Conservation (phyloP, 1,284 basidiomycete genomes). For the Sanghuangporus sanghuang region DNA sequence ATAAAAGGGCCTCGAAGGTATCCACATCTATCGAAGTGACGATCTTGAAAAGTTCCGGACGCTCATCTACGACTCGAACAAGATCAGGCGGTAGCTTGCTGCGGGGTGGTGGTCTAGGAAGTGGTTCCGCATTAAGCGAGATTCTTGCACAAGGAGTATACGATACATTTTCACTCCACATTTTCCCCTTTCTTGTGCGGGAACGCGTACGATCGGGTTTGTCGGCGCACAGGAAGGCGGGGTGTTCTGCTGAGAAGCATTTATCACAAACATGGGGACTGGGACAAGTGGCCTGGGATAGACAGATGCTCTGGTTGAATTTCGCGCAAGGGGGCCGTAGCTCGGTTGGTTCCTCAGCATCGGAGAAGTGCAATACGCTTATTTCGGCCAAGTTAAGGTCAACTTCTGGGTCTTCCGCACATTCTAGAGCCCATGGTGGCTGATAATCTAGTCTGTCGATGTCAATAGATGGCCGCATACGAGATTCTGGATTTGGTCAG, state of each 20-base stretch:
- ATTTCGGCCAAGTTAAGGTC: conserved; percentile 4
- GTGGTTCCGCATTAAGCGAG: conserved; percentile 8
- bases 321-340: conserved; percentile 1
- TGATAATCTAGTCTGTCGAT: neutral
- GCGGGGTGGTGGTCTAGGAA: conserved; percentile 4
- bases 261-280: conserved; percentile 4
- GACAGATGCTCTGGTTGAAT: conserved; percentile 7
- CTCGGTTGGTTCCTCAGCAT: neutral
- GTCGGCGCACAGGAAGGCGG: neutral
- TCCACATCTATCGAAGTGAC: conserved; percentile 32
- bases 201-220: too few species aligned
- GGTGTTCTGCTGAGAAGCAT: conserved; percentile 5
- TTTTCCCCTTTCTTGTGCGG: neutral
- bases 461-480: neutral
- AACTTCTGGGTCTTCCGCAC: neutral
- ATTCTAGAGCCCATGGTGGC: neutral
- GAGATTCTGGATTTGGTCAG: neutral
- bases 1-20: conserved; percentile 26
- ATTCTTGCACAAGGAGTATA: conserved; percentile 8
- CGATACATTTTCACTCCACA: conserved; percentile 2
- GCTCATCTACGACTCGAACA: neutral
- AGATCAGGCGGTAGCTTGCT: conserved; percentile 6
- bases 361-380: neutral
- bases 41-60: conserved; percentile 30
- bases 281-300: neutral